Base-by-base conservation (phyloP, 331 rosid species). In the Stylosanthes scabra region DNA sequence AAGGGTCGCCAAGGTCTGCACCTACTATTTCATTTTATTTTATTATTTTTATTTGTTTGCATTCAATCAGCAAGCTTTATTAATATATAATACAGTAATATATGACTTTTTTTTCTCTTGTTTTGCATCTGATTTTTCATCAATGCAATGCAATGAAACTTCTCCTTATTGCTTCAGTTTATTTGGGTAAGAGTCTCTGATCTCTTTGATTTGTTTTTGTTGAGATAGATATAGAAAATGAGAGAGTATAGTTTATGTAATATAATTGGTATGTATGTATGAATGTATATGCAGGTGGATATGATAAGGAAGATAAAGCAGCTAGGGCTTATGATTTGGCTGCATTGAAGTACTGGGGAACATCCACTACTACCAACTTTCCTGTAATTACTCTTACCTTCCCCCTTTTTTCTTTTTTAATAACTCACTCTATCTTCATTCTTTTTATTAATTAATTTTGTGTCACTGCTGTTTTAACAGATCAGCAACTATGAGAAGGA, bases 311-410 rank as follows among this genome's bases (percentile, higher is more conserved):
- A 86, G 99, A 95, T 71, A 95, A 95, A 81, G 99, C 99, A 64
- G 99, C 99, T 79, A 92, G 97, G 86, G 93, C 99, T 34, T 95
- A 92, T 63, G 99, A 95, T 89, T 86, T 95, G 80, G 97, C 97
- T 63, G 97, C 97, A 67, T 83, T 95, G 12, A 95, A 95, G 81
- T 95, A 92, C 72, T 95, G 99, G 99, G 99, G 99, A 45, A 84
- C 97, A 51, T 92, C 99, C 77, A 95, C 99, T 29, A 95, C 97
- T 25, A 95, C 97, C 57, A 95, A 95, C 78, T 95, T 95, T 84
- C 98, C 97, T 1, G 99, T 95, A 75, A 27, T 78, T 20, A 20
- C 41, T 6, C 16, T 28, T 41, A n/a, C n/a, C n/a, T n/a, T n/a
- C n/a, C n/a, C 6, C 59, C 59, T 62, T 10, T 59, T 58, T 20